These are phyloP conservation scores for Chrysopogon serrulatus DNA, from an alignment of 176 grass and related monocot species.

Conservation along the genomic window DNA sequence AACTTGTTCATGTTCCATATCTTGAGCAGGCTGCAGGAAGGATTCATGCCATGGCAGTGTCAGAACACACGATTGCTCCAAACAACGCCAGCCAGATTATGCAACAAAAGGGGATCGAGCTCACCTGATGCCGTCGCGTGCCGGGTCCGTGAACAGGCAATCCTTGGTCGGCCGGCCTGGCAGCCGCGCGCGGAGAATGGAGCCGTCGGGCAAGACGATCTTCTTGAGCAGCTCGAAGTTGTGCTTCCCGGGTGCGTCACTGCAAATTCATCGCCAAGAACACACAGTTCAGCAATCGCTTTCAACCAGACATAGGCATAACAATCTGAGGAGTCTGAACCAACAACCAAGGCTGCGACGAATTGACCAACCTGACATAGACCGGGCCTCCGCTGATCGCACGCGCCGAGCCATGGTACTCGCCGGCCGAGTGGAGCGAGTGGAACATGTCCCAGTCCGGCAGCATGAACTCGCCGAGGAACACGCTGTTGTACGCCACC, in stretches of 20 bases:
- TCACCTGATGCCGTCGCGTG: slow-evolving; percentile 79
- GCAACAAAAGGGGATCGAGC: background rate
- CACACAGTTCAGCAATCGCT: slow-evolving; percentile 10
- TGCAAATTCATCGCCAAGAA: slow-evolving; percentile 19
- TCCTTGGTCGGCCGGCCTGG: slow-evolving; percentile 82
- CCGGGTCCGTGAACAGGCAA: slow-evolving; percentile 78
- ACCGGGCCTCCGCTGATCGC: slow-evolving; percentile 91
- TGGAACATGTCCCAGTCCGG: slow-evolving; percentile 99
- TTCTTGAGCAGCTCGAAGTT: slow-evolving; percentile 86
- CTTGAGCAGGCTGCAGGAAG: slow-evolving; percentile 69
- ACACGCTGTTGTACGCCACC: slow-evolving; percentile 92
- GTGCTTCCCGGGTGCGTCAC: slow-evolving; percentile 91
- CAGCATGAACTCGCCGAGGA: slow-evolving; percentile 96
- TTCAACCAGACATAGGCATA: background rate
- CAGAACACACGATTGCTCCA: background rate
- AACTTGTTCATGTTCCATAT: slow-evolving; percentile 99
- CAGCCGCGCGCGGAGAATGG: slow-evolving; percentile 67
- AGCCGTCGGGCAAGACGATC: slow-evolving; percentile 85
- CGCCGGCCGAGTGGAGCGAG: slow-evolving; percentile 75
- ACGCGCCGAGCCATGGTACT: slow-evolving; percentile 86
- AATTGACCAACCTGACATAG: slow-evolving; percentile 63
- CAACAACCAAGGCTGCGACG: background rate
- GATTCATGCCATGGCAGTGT: background rate
- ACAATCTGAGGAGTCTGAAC: background rate
- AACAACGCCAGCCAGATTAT: background rate